Base-by-base conservation (phyloP, 441 rosid genomes). In the Francoa sonchifolia region DNA sequence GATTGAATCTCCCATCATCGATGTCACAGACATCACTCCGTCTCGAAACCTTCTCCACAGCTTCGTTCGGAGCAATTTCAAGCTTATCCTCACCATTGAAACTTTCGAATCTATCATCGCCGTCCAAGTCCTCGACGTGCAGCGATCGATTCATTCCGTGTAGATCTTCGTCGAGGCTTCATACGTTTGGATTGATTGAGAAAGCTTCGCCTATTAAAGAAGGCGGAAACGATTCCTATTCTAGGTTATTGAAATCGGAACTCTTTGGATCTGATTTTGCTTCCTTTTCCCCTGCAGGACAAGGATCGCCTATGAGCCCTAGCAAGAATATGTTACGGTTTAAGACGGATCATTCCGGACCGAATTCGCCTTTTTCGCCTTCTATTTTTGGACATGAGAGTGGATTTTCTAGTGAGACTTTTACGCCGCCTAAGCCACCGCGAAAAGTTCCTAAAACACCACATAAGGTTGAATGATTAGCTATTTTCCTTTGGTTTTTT, bases 121-220 rank as follows among this genome's bases (percentile, higher is more conserved):
- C 96, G 0, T 79, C 94, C 0, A 82, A 83, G 36, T 45, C 87
- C 5, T 76, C 95, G 0, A 54, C 65, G 12, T 88, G 93, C 54
- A 82, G 99, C 48, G 99, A 90, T 40, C 54, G 96, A 63, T 90
- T 90, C 69, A 90, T 86, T 42, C 99, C 99, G 0, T 90, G 99
- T 63, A 70, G 96, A 82, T 90, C 99, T 17, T 72, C 96, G 2
- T 90, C 99, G 1, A 73, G 99, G 52, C 72, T 90, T 13, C 84
- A 86, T 62, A 68, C 95, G n/a, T 90, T 82, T 42, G 96, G 92
- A 60, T 72, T 86, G 1, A 58, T 61, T 3, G 98, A 90, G 6
- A 86, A 73, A 56, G 77, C 55, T 10, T 63, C 95, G 1, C 96
- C 96, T 1, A 79, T 66, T 16, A 90, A 90, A 69, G 95, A 90